Percentiles rank a stretch among this genome's conserved stretches.
These are phyloP conservation scores for Rhodotorula sphaerocarpa DNA, from an alignment of 768 basidiomycete genomes.

Conservation along the genomic window DNA sequence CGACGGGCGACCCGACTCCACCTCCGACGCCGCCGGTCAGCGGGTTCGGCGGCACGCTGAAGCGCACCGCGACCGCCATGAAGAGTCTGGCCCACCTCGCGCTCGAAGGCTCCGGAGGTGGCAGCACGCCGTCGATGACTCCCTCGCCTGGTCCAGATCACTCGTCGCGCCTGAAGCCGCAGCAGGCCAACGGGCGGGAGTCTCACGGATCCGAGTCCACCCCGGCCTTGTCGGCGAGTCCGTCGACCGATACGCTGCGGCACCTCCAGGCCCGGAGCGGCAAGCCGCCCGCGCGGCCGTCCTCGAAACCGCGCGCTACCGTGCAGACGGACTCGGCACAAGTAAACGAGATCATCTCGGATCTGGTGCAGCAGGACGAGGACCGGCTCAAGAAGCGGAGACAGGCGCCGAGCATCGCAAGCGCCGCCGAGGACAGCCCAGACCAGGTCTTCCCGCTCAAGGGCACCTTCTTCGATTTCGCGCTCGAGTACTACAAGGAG, in stretches of 20 bases:
- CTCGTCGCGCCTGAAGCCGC: conserved; percentile 6
- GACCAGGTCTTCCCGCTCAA: conserved; percentile 56
- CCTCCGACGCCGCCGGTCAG: background rate
- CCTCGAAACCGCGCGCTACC: conserved; percentile 11
- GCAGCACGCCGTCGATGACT: background rate
- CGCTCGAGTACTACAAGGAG: conserved; percentile 92
- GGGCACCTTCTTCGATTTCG: conserved; percentile 91
- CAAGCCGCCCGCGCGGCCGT: background rate
- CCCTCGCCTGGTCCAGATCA: background rate
- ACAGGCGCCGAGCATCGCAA: conserved; percentile 49
- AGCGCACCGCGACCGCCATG: conserved; percentile 28
- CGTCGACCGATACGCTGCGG: conserved; percentile 33
- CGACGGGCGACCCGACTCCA: background rate
- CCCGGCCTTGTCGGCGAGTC: conserved; percentile 1
- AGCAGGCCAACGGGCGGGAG: background rate
- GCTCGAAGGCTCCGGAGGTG: conserved; percentile 9
- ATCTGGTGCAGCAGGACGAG: conserved; percentile 89
- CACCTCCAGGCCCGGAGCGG: conserved; percentile 28
- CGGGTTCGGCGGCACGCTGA: conserved; percentile 11
- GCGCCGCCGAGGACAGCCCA: conserved; percentile 38
- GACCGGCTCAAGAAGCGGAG: conserved; percentile 61
- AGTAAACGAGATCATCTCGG: conserved; percentile 68
- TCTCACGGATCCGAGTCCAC: background rate
- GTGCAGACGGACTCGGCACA: background rate
- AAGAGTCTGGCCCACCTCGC: conserved; percentile 29